Conservation (phyloP, 495 filamentous ascomycete genomes). For the Bryoglossum gracile region DNA sequence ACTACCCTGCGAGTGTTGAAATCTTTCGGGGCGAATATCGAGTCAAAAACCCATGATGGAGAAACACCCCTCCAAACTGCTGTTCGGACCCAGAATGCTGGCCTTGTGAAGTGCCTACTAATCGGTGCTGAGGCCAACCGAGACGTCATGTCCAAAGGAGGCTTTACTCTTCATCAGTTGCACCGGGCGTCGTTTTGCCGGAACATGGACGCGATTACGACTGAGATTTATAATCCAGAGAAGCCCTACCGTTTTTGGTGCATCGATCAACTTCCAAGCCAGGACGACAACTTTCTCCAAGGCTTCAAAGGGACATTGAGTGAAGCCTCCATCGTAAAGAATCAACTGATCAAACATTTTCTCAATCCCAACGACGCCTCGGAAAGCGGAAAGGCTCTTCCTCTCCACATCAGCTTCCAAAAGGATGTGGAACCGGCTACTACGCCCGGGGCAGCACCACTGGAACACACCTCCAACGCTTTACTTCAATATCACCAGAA, state of each 20-base stretch:
- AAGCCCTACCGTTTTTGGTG: neutral
- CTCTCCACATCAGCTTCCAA: neutral
- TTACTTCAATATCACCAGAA: neutral
- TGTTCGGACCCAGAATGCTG: neutral
- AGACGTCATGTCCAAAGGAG: neutral
- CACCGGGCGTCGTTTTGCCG: neutral
- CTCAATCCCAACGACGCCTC: neutral
- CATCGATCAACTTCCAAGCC: neutral
- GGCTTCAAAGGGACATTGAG: neutral
- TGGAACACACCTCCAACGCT: neutral
- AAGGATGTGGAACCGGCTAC: neutral
- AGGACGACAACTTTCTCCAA: neutral
- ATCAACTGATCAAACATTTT: neutral
- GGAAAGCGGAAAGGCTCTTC: neutral
- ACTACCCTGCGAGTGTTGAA: neutral
- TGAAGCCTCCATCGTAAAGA: neutral
- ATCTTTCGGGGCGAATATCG: neutral
- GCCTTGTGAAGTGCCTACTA: neutral
- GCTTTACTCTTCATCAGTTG: neutral
- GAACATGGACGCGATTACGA: neutral
- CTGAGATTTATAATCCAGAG: neutral
- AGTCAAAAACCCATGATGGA: neutral
- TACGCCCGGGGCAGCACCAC: neutral
- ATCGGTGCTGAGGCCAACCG: neutral
- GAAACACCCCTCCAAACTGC: neutral